These are phyloP conservation scores for Syzygium grande DNA, from an alignment of 345 rosid species.

Conservation along the genomic window DNA sequence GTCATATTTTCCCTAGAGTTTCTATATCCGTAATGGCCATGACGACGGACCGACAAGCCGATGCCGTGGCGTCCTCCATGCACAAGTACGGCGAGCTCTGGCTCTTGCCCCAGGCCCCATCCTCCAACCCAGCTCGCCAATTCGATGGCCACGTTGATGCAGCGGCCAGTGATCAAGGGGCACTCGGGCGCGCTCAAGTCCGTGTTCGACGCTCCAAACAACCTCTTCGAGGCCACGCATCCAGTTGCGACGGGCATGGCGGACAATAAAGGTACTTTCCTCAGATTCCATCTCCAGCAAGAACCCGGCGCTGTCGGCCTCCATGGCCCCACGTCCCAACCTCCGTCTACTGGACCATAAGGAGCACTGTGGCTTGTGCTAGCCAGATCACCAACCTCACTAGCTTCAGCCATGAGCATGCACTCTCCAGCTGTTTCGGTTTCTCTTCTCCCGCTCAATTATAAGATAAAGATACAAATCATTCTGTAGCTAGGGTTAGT, in stretches of 20 bases:
- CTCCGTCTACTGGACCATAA: conserved; percentile 77
- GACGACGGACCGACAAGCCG: background rate
- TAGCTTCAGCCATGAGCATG: conserved; percentile 53
- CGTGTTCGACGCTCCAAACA: conserved; percentile 38
- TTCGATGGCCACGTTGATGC: conserved; percentile 67
- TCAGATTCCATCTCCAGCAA: conserved; percentile 35
- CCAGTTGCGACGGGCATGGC: conserved; percentile 47
- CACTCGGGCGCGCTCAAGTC: conserved; percentile 30
- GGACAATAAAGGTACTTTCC: conserved; percentile 49
- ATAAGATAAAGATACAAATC: background rate
- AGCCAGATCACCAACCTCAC: conserved; percentile 51
- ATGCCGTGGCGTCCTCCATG: background rate
- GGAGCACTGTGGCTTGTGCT: conserved; percentile 54
- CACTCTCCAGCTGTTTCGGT: background rate
- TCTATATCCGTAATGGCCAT: background rate
- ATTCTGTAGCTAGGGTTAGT: background rate
- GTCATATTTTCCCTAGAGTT: background rate
- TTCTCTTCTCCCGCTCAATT: background rate
- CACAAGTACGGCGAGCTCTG: conserved; percentile 69
- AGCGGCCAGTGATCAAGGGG: conserved; percentile 48
- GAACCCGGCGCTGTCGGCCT: conserved; percentile 20
- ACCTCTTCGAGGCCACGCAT: conserved; percentile 50
- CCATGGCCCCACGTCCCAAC: conserved; percentile 45
- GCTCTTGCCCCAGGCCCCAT: conserved; percentile 55
- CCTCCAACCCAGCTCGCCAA: conserved; percentile 66